Base-by-base conservation (phyloP, 352 stramenopile genomes). In the Phytopythium kandeliae region DNA sequence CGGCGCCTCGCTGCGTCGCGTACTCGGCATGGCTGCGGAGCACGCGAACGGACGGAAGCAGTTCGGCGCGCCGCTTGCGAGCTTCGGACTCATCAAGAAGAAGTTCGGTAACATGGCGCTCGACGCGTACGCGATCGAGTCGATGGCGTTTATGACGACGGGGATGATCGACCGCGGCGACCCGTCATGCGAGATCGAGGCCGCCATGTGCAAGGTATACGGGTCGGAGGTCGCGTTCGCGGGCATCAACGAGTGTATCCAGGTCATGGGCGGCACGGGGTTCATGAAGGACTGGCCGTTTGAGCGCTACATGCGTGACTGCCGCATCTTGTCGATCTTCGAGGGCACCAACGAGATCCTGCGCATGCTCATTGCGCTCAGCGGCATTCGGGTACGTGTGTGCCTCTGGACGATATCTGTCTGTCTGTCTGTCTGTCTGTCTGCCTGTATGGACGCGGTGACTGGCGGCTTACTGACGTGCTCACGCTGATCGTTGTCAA, bases 271-370 rank as follows among this genome's bases (percentile, higher is more conserved):
- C 26, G 85, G 85, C 51, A 88, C 82, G 30, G 88, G 89, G 25
- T 96, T 96, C 67, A 96, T 96, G 83, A 94, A 89, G 58, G 89
- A 97, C 53, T 96, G 85, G 71, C 85, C 83, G 8, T 93, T 96
- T 43, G 89, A 97, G 71, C 88, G 85, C 48, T 82, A 88, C 55
- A 95, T 96, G 81, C 78, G 89, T 46, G 89, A 97, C 65, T 89
- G 72, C 57, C 89, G 89, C 34, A 96, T 97, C 41, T 61, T 95
- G 44, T 89, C 79, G 15, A 96, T 97, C 53, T 97, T 96, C 41
- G 89, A 97, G 62, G 89, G 89, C 67, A 96, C 89, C 28, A 95
- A 89, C 56, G 83, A 97, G 57, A 96, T 97, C 62, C 65, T 96
- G 43, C 75, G 85, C 44, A 84, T 97, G 70, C 77, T 97, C n/a